Evolutionary conservation across 352 stramenopile species (phyloP).

Genomic region (Hyaloperonospora brassicae): DNA sequence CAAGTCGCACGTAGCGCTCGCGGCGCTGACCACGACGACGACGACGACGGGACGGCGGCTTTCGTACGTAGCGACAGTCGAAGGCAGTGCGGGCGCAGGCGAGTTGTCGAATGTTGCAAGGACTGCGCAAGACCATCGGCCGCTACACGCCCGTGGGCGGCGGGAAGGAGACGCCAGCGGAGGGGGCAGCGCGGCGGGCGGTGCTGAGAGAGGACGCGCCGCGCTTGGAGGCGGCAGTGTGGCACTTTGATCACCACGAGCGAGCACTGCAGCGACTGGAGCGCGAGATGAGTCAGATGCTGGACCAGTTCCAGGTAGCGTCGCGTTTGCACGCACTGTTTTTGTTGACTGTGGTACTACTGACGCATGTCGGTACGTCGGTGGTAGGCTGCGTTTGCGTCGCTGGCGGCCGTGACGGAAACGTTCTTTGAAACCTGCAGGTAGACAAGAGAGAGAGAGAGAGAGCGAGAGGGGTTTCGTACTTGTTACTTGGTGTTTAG

Average conservation of each 20-base stretch:
- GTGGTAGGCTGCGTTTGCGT: slow-evolving; percentile 27
- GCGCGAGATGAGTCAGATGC: slow-evolving; percentile 38
- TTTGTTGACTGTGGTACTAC: no score
- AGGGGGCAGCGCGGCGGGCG: slow-evolving; percentile 1
- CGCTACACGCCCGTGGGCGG: slow-evolving; percentile 24
- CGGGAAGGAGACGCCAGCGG: slow-evolving; percentile 13
- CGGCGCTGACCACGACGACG: no score
- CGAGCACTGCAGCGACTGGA: slow-evolving; percentile 41
- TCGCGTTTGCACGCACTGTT: not conserved
- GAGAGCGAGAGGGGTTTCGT: no score
- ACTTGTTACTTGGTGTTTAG: no score
- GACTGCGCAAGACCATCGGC: slow-evolving; percentile 51
- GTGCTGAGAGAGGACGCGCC: slow-evolving; percentile 17
- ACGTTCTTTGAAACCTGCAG: slow-evolving; percentile 51
- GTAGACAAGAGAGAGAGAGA: slow-evolving; percentile 5
- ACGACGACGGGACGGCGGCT: no score
- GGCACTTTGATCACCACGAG: slow-evolving; percentile 52
- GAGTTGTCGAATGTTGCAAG: slow-evolving; percentile 36
- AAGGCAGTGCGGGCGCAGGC: no score
- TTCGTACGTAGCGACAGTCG: no score
- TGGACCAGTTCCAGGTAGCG: slow-evolving; percentile 46
- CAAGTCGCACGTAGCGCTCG: no score
- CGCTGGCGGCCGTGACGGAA: slow-evolving; percentile 45
- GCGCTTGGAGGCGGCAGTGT: slow-evolving; percentile 27
- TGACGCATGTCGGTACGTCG: not conserved